Evolutionary conservation across 768 basidiomycete species (phyloP).

Genomic region (Pisolithus albus): DNA sequence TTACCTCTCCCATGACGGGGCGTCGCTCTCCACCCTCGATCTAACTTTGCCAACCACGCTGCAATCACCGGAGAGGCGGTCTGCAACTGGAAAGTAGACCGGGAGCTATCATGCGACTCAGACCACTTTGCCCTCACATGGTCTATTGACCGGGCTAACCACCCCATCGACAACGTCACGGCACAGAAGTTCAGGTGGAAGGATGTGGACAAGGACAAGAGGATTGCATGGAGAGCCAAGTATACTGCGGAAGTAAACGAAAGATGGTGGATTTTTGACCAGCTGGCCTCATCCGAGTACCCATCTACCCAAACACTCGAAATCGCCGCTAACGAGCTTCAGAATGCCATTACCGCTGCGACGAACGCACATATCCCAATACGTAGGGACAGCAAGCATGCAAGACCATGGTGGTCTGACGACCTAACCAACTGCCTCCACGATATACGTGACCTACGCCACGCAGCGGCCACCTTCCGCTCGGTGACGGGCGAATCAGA

Average conservation of each 20-base stretch:
- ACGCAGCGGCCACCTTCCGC: too few species aligned
- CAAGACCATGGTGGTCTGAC: not conserved
- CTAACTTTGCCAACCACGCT: not conserved
- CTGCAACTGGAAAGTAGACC: not conserved
- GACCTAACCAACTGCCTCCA: not conserved
- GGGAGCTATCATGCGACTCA: not conserved
- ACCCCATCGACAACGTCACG: not conserved
- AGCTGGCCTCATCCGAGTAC: not conserved
- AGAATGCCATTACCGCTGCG: not conserved
- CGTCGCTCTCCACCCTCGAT: not conserved
- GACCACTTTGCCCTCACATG: not conserved
- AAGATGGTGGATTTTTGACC: not conserved
- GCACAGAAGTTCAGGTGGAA: not conserved
- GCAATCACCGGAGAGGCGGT: not conserved
- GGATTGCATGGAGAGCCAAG: not conserved
- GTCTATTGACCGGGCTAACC: not conserved
- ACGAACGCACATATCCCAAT: not conserved
- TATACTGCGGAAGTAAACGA: too few species aligned
- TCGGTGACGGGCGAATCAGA: too few species aligned
- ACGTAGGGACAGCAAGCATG: not conserved
- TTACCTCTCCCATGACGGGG: not conserved
- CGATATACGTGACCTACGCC: too few species aligned
- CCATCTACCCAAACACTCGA: not conserved
- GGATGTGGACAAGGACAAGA: not conserved
- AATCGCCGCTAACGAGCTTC: not conserved